These are phyloP conservation scores for Beverwykella pulmonaria DNA, from an alignment of 495 filamentous ascomycete genomes.

Conservation along the genomic window DNA sequence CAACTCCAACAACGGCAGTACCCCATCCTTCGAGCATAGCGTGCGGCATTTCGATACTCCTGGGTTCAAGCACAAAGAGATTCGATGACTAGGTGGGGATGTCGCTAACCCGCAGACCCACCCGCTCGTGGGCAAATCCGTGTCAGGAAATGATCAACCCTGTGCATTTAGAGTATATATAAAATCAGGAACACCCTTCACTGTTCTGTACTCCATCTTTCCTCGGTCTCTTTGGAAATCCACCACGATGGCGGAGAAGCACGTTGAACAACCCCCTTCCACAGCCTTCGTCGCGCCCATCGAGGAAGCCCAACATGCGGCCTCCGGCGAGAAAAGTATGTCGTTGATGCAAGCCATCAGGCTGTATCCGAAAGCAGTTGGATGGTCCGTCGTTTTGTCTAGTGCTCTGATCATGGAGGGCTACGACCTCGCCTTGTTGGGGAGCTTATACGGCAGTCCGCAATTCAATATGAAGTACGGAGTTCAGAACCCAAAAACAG, in stretches of 20 bases:
- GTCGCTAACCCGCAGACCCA: slow-evolving; percentile 26
- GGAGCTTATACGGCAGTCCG: slow-evolving; percentile 43
- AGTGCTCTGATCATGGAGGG: slow-evolving; percentile 49
- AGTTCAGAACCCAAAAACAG: slow-evolving; percentile 23
- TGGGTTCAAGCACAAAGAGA: not conserved
- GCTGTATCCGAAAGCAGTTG: slow-evolving; percentile 5
- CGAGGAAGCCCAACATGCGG: slow-evolving; percentile 27
- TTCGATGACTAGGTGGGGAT: not conserved
- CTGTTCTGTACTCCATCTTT: not conserved
- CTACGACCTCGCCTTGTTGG: slow-evolving; percentile 48
- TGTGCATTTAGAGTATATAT: slow-evolving; percentile 1
- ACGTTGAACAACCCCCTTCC: not conserved
- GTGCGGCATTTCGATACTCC: not conserved
- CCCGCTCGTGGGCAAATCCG: not conserved
- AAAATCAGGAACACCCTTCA: not conserved
- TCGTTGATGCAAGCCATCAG: slow-evolving; percentile 31
- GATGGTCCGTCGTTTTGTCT: not conserved
- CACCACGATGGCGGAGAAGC: slow-evolving; percentile 19
- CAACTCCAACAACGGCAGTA: not conserved
- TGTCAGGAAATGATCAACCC: slow-evolving; percentile 13
- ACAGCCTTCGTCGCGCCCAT: slow-evolving; percentile 1
- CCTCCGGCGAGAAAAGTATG: slow-evolving; percentile 34
- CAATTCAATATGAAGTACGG: slow-evolving; percentile 44
- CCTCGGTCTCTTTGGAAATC: not conserved
- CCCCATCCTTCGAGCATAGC: not conserved